Conservation (phyloP, 805 yeast genomes). For the Saccharomycopsis capsularis region DNA sequence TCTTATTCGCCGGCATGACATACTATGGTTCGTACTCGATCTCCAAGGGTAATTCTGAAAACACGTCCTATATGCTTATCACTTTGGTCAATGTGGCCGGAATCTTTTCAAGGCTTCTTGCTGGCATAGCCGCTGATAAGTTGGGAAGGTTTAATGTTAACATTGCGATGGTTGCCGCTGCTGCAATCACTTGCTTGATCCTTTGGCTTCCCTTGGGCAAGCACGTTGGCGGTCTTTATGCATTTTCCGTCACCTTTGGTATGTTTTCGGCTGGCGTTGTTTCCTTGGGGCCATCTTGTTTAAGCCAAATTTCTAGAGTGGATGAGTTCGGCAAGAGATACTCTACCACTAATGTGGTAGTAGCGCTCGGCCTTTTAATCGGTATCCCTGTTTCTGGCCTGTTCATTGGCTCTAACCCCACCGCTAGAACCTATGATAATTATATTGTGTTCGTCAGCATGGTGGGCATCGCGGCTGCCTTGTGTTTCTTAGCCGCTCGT, state of each 20-base stretch:
- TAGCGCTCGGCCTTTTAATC: constrained; percentile 43
- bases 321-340: constrained; percentile 50
- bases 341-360: constrained; percentile 51
- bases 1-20: constrained; percentile 39
- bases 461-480: constrained; percentile 25
- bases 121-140: constrained; percentile 31
- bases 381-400: constrained; percentile 47
- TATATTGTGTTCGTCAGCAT: constrained; percentile 33
- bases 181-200: constrained; percentile 32
- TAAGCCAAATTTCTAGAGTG: constrained; percentile 52
- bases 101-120: constrained; percentile 31
- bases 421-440: constrained; percentile 30
- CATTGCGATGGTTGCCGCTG: constrained; percentile 31
- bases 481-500: neutral
- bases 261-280: constrained; percentile 50
- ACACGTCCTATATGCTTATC: constrained; percentile 36
- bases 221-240: constrained; percentile 32
- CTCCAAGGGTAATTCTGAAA: constrained; percentile 35
- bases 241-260: constrained; percentile 46
- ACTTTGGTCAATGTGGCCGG: constrained; percentile 34
- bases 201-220: constrained; percentile 40
- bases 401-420: constrained; percentile 32
- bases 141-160: constrained; percentile 44
- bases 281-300: constrained; percentile 51
- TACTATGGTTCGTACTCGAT: constrained; percentile 46